Conservation (phyloP, 345 rosid genomes). For the Mercurialis annua region DNA sequence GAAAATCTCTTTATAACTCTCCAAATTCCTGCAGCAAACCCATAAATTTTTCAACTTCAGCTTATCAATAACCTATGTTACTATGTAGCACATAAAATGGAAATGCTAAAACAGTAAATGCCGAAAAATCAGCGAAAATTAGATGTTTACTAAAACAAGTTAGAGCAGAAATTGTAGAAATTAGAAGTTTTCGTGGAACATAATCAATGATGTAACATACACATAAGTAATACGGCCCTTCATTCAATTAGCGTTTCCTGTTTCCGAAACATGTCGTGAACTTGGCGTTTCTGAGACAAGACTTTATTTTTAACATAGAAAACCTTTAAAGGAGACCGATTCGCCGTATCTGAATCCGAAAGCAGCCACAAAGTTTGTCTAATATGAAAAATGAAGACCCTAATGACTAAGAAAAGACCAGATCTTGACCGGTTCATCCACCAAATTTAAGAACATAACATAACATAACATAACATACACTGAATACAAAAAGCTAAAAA, state of each 20-base stretch:
- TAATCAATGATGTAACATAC: too few relatives aligned
- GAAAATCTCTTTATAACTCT: conserved; percentile 12
- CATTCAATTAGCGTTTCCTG: too few relatives aligned
- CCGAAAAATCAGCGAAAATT: neutral
- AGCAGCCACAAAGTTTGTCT: neutral
- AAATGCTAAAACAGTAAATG: neutral
- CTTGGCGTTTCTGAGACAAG: too few relatives aligned
- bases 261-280: too few relatives aligned
- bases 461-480: neutral
- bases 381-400: neutral
- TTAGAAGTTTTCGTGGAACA: too few relatives aligned
- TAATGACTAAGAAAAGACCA: conserved; percentile 4
- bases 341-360: too few relatives aligned
- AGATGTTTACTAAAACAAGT: too few relatives aligned
- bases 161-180: too few relatives aligned
- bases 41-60: conserved; percentile 7
- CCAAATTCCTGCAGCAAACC: conserved; percentile 38
- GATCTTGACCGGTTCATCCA: conserved; percentile 28
- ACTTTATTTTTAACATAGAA: too few relatives aligned
- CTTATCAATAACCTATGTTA: neutral
- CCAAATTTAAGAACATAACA: neutral
- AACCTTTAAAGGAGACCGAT: too few relatives aligned
- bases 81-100: neutral
- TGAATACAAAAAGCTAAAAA: neutral
- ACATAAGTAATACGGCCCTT: too few relatives aligned